phyloP scores from a whole-genome alignment of 768 basidiomycete species.

The Scleroderma citrinum region DNA sequence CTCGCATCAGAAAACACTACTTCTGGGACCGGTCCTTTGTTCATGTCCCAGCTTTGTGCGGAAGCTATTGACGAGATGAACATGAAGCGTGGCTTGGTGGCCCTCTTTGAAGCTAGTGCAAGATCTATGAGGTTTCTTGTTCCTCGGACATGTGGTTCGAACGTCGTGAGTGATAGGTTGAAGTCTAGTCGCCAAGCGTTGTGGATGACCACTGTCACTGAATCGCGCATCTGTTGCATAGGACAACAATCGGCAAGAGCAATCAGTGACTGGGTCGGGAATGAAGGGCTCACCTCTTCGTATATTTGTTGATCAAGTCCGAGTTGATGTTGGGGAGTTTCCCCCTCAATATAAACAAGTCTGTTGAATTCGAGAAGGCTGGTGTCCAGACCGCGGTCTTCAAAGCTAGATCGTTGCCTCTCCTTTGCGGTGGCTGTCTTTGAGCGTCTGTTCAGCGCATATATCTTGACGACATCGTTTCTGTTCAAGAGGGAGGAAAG shows the following conservation, averaged over 20 bases:
- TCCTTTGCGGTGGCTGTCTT: slow-evolving; percentile 6
- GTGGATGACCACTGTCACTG: slow-evolving; percentile 35
- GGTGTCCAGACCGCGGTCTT: slow-evolving; percentile 22
- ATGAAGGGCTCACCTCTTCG: slow-evolving; percentile 12
- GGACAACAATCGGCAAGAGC: background rate
- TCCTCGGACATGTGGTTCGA: slow-evolving; percentile 43
- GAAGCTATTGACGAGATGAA: slow-evolving; percentile 37
- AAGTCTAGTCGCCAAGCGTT: slow-evolving; percentile 49
- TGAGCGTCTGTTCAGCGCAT: slow-evolving; percentile 24
- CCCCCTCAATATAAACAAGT: slow-evolving; percentile 26
- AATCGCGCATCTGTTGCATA: slow-evolving; percentile 28
- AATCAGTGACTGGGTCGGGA: background rate
- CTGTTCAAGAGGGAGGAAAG: slow-evolving; percentile 30
- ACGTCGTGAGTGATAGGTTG: slow-evolving; percentile 44
- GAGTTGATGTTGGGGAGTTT: slow-evolving; percentile 15
- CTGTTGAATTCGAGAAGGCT: slow-evolving; percentile 17
- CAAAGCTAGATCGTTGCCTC: slow-evolving; percentile 19
- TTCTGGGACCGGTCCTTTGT: slow-evolving; percentile 25
- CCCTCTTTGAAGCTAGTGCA: slow-evolving; percentile 24
- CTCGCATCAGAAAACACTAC: slow-evolving; percentile 20
- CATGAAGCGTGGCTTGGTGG: slow-evolving; percentile 29
- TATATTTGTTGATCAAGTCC: slow-evolving; percentile 18
- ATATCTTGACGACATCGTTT: slow-evolving; percentile 25
- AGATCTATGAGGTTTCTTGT: slow-evolving; percentile 40
- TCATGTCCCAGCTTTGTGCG: slow-evolving; percentile 13